Percentiles rank a stretch among this genome's conserved stretches.
Conservation (phyloP, 257 asterid species). For the Ilex aquifolium region DNA sequence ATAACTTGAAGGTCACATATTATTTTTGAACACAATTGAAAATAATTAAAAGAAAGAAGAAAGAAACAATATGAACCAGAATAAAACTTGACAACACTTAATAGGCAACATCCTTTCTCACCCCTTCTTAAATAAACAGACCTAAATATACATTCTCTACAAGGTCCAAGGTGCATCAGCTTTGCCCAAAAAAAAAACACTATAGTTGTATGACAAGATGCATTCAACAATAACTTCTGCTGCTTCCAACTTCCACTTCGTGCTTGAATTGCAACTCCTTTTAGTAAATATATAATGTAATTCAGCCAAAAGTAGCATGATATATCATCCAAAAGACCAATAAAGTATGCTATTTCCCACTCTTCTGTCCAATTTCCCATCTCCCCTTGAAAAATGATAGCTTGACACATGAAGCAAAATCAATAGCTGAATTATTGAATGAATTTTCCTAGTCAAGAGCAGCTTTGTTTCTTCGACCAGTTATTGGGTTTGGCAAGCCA, state of each 20-base stretch:
- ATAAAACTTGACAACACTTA: no score
- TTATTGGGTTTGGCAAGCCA: constrained; percentile 57
- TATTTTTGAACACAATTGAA: no score
- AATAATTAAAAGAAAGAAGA: no score
- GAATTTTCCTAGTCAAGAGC: constrained; percentile 55
- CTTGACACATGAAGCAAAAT: background rate
- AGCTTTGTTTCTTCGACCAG: constrained; percentile 51
- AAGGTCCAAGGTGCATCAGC: constrained; percentile 16
- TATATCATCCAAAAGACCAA: constrained; percentile 10
- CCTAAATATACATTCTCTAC: constrained; percentile 42
- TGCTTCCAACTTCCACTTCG: constrained; percentile 13
- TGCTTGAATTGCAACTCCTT: constrained; percentile 14
- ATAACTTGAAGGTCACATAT: no score
- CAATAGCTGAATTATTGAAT: background rate
- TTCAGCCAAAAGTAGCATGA: constrained; percentile 22
- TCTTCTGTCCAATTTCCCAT: constrained; percentile 8
- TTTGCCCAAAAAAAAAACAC: constrained; percentile 12
- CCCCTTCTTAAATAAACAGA: constrained; percentile 15
- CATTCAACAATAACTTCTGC: constrained; percentile 4
- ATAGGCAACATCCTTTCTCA: constrained; percentile 3
- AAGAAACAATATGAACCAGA: constrained; percentile 14
- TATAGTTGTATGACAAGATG: background rate
- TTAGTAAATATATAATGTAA: constrained; percentile 12
- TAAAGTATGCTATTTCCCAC: constrained; percentile 21
- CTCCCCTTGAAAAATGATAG: constrained; percentile 11